A percentile compares a stretch with the other conserved stretches of the same genome.
Conservation (phyloP, 2,329 filamentous ascomycete species). For the Keithomyces neogunnii region DNA sequence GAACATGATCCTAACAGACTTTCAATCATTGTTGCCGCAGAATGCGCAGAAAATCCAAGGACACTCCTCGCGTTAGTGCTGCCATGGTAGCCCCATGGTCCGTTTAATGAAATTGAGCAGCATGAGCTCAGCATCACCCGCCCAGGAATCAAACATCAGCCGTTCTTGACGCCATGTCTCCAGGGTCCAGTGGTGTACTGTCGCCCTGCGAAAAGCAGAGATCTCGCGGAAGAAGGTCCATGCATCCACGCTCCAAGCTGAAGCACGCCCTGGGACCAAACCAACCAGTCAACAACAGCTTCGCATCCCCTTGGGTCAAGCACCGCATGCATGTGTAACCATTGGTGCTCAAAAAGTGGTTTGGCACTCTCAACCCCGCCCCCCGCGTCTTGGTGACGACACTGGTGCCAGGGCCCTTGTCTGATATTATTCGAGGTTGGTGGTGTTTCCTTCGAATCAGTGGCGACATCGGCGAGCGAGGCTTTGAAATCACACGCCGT, state of each 20-base stretch:
- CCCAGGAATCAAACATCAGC: neutral
- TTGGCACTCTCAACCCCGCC: neutral
- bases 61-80: neutral
- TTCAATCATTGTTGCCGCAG: neutral
- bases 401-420: conserved; percentile 4
- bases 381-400: conserved; percentile 7
- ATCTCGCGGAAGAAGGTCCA: neutral
- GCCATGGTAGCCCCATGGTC: neutral
- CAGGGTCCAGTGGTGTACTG: neutral
- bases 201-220: neutral
- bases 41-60: neutral
- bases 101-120: neutral
- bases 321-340: neutral
- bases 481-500: conserved; percentile 19
- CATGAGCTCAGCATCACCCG: neutral
- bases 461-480: conserved; percentile 23
- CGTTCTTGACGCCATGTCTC: neutral
- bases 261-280: neutral
- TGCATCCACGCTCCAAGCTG: neutral
- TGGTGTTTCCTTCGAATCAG: conserved; percentile 6
- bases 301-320: neutral
- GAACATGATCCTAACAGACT: neutral
- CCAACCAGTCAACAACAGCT: neutral
- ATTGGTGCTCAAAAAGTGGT: neutral
- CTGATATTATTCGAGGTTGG: conserved; percentile 2